phyloP scores from a whole-genome alignment of 2,329 filamentous ascomycete genomes.

The Triangularia verruculosa region DNA sequence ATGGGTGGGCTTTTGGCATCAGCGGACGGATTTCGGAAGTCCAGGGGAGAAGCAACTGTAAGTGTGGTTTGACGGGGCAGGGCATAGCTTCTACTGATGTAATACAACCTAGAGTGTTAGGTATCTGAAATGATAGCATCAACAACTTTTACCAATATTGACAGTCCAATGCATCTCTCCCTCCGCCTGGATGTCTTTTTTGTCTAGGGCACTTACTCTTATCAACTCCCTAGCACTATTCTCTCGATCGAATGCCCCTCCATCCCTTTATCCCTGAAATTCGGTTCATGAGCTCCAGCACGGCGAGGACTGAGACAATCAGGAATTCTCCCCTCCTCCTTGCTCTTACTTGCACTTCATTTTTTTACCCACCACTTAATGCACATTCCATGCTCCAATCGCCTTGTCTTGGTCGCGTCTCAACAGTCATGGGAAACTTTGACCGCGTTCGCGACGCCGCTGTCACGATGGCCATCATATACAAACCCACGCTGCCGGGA shows the following conservation, averaged over 20 bases:
- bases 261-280: neutral
- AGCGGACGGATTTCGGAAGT: slow-evolving; percentile 2
- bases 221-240: neutral
- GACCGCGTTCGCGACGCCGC: neutral
- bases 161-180: neutral
- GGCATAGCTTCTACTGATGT: neutral
- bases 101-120: neutral
- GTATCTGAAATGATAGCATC: slow-evolving; percentile 4
- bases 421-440: neutral
- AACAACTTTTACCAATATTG: neutral
- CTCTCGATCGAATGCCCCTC: neutral
- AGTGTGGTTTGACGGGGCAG: neutral
- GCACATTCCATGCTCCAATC: slow-evolving; percentile 5
- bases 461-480: neutral
- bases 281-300: neutral
- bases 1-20: neutral
- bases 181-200: neutral
- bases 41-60: neutral
- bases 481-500: neutral
- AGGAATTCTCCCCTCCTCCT: neutral
- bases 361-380: neutral
- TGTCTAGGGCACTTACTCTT: neutral
- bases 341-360: neutral
- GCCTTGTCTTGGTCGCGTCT: slow-evolving; percentile 5
- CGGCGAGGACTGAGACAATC: neutral